A percentile compares a stretch with the other conserved stretches of the same genome.
phyloP scores from a whole-genome alignment of 2,329 filamentous ascomycete genomes.

The Leptodontidium sp. region DNA sequence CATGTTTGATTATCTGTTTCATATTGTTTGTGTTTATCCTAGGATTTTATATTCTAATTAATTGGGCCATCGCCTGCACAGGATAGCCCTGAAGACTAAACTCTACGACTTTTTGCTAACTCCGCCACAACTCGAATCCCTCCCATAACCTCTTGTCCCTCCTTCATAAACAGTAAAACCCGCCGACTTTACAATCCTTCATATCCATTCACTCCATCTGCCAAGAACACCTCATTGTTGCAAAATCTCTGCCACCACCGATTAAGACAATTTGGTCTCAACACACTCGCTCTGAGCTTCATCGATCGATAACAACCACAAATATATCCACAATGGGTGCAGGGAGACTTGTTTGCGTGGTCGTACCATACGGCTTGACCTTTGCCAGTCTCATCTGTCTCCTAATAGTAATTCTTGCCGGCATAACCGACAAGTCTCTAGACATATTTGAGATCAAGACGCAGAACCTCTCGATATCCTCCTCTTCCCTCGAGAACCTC shows the following conservation, averaged over 20 bases:
- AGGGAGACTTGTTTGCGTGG: constrained; percentile 85
- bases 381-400: constrained; percentile 78
- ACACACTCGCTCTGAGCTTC: no score
- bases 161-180: no score
- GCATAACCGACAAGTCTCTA: constrained; percentile 63
- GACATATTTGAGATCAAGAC: constrained; percentile 67
- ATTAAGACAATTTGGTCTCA: no score
- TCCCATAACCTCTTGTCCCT: no score
- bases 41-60: neutral
- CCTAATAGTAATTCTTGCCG: constrained; percentile 64
- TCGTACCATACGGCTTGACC: constrained; percentile 84
- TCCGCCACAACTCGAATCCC: no score
- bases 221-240: no score
- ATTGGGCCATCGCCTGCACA: no score
- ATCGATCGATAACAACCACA: neutral
- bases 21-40: neutral
- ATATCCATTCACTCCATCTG: no score
- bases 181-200: no score
- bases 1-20: neutral
- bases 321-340: constrained; percentile 62
- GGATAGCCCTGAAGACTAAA: no score
- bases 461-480: constrained; percentile 58
- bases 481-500: constrained; percentile 37
- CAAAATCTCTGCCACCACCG: no score
- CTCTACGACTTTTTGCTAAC: no score